Evolutionary conservation across 106 monocot species (phyloP), one percentile per base, ranked within the genome.

Genomic region (Apostasia shenzhenica): DNA sequence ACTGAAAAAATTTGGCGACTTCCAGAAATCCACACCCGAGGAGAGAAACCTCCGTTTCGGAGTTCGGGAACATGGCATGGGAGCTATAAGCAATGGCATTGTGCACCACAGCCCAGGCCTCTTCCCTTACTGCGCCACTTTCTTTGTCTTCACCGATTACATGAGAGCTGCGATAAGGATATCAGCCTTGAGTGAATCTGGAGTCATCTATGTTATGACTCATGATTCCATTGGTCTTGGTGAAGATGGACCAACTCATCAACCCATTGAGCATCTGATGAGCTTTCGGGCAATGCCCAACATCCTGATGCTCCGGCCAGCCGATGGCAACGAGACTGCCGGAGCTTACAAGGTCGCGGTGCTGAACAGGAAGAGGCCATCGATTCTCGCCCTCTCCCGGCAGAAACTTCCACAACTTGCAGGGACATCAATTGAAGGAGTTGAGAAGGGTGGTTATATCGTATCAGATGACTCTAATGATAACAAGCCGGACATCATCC

Each of bases 81-180:
- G 89, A 46, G 89, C 78, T 73, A 94, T 94, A 8, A 82, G 80
- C 73, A 94, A 90, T 67, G 93, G 93, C 67, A 86, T 94, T 67
- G 84, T 84, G 41, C 81, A 82, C 53, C 93, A 94, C 77, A 81
- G 84, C 68, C 88, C 83, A 37, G 89, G 93, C 1, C 73, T 89
- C 39, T 75, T 89, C 70, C 89, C 89, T 0, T 94, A 89, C 69
- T 89, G 89, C 55, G 93, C 89, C 5, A 94, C 93, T 9, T 94
- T 94, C 80, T 90, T 94, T 58, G 86, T 87, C 43, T 94, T 94
- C 80, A 87, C 93, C 11, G 93, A 94, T 81, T 94, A 94, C 80
- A 89, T 89, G 89, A 75, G 93, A 48, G 84, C 75, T 45, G 79
- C 93, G 50, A 89, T 94, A 1, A 78, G 93, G 43, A 85, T 94